Base-by-base conservation (phyloP, 805 yeast species). In the Barnettozyma siamensis region DNA sequence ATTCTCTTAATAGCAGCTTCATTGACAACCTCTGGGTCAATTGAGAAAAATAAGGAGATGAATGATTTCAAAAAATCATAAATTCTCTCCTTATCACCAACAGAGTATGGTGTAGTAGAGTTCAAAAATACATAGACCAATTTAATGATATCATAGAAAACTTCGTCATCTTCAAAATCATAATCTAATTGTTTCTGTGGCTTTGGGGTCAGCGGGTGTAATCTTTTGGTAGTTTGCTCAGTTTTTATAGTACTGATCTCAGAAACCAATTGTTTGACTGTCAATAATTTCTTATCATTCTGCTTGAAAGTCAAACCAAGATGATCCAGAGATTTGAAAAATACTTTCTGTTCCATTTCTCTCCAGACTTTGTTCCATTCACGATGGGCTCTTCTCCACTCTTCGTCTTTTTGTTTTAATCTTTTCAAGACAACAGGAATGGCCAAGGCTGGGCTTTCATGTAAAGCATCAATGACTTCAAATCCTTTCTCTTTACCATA, bases 341-440 rank as follows among this genome's bases (percentile, higher is more conserved):
- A 89, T 0, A 88, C 95, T 55, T 88, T 89, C 58, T 89, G 96
- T 63, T 93, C 99, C 65, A 94, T 80, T 64, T 91, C 98, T 58
- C 99, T 80, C 99, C 99, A 93, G 12, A 88, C 95, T 60, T 91
- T 91, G 65, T 91, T 91, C 98, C 99, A 93, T 61, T 93, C 98
- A 54, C 98, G 78, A 56, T 91, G 99, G 2, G 96, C 89, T 47
- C 96, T 78, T 63, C 88, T 85, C 99, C 99, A 93, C 64, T 93
- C 99, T 64, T 93, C 98, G 60, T 93, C 98, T 64, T 93, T 93
- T 64, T 93, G 98, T 64, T 93, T 93, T 59, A 93, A 75, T 57
- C 99, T 78, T 53, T 83, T 86, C 62, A 93, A 70, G 12, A 93
- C 94, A 44, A 93, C 80, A 1, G 99, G 98, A 28, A 93, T 93